Percentiles rank a stretch among this genome's conserved stretches.
These are phyloP conservation scores for Candida pseudoglaebosa DNA, from an alignment of 805 yeast species.

Conservation along the genomic window DNA sequence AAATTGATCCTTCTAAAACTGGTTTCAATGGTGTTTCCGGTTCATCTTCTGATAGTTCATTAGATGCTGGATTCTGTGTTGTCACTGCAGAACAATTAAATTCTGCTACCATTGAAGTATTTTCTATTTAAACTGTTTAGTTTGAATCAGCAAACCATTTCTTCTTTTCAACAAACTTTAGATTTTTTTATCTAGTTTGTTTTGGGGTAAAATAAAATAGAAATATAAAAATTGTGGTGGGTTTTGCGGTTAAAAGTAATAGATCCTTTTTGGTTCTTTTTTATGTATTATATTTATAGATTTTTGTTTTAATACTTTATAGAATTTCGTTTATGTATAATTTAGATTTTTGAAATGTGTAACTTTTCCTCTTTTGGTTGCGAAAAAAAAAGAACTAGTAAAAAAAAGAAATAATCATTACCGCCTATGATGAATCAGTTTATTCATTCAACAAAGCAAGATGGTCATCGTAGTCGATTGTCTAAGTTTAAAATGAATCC, in stretches of 20 bases:
- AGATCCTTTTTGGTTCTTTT: too few relatives aligned
- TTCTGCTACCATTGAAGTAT: conserved; percentile 70
- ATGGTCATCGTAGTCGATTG: neutral
- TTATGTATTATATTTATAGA: neutral
- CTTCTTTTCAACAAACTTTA: neutral
- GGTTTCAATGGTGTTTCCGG: conserved; percentile 56
- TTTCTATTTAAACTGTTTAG: conserved; percentile 20
- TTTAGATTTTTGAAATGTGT: neutral
- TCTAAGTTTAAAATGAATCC: neutral
- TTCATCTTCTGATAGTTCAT: conserved; percentile 37
- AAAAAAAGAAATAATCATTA: neutral
- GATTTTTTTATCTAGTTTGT: neutral
- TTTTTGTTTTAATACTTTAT: neutral
- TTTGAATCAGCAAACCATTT: neutral
- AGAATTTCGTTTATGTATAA: neutral
- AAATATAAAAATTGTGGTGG: too few relatives aligned
- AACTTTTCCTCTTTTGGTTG: neutral
- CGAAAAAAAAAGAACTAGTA: neutral
- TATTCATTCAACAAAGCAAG: too few relatives aligned
- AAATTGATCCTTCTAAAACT: conserved; percentile 65
- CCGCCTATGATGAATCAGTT: neutral
- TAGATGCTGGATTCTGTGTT: conserved; percentile 76
- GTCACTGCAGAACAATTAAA: conserved; percentile 67
- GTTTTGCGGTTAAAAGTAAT: too few relatives aligned
- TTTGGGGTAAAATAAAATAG: too few relatives aligned